Percentiles rank a stretch among this genome's conserved stretches.
These are phyloP conservation scores for Kwoniella shandongensis DNA, from an alignment of 768 basidiomycete species.

Conservation along the genomic window DNA sequence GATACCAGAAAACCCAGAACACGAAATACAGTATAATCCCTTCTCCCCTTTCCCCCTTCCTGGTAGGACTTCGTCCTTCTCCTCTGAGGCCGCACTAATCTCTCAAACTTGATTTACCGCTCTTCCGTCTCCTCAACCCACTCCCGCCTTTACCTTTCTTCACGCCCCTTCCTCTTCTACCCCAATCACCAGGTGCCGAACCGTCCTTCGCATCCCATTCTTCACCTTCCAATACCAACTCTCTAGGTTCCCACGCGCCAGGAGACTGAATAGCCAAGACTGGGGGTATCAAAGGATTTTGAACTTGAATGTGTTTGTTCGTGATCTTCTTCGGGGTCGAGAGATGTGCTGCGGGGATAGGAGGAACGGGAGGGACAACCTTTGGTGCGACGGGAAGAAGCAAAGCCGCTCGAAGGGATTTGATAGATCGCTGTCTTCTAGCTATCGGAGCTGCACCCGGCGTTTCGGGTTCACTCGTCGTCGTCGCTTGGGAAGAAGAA, in stretches of 20 bases:
- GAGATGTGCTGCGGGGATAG: constrained; percentile 16
- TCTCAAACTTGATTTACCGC: constrained; percentile 15
- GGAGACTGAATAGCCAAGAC: constrained; percentile 48
- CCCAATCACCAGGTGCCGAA: constrained; percentile 24
- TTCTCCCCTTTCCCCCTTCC: too few species aligned
- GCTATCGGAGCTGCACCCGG: too few species aligned
- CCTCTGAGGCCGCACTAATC: constrained; percentile 8
- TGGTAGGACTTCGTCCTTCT: too few species aligned
- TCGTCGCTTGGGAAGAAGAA: constrained; percentile 3
- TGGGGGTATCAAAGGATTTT: constrained; percentile 21
- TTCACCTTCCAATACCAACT: constrained; percentile 50
- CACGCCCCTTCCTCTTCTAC: constrained; percentile 17
- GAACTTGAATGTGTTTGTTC: too few species aligned
- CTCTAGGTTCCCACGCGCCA: constrained; percentile 47
- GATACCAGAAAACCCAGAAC: too few species aligned
- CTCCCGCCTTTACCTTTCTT: constrained; percentile 12
- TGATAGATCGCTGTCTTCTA: constrained; percentile 38
- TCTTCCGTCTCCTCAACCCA: constrained; percentile 15
- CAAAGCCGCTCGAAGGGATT: constrained; percentile 45
- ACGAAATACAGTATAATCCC: too few species aligned
- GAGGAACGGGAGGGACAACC: constrained; percentile 29
- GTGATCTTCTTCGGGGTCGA: constrained; percentile 19
- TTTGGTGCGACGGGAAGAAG: constrained; percentile 31
- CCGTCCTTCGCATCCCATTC: constrained; percentile 51
- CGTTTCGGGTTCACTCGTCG: background rate